Base-by-base conservation (phyloP, 805 yeast genomes). In the Pichia exigua region DNA sequence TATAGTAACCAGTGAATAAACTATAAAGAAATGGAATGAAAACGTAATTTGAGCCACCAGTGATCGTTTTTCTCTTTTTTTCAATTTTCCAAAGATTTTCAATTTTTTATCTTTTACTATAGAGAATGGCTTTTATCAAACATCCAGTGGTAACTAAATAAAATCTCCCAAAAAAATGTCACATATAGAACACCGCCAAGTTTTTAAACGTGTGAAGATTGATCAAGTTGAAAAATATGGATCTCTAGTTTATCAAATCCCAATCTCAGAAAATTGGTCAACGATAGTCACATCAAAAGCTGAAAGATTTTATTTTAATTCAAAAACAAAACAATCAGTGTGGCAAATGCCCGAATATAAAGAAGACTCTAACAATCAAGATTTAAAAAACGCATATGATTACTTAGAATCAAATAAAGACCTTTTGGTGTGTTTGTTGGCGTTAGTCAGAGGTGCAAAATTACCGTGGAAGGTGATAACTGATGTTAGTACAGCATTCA, bases 311-410 rank as follows among this genome's bases (percentile, higher is more conserved):
- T 65, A 61, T 42, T 55, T 57, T 41, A 48, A 60, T 44, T 45
- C 24, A 0, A 30, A 24, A 3, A 15, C 46, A 2, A 27, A 40
- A 8, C 40, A 24, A 30, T 63, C 68, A 17, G 26, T 41, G 10
- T 65, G 69, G 69, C 64, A 59, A 42, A 39, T 63, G 21, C 61
- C 61, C 3, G 50, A 54, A 9, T 44, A 42, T 20, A 18, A 28
- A 5, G 45, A 18, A 35, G 45, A 35, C 9, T 35, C 18, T 35
- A n/a, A 35, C 6, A n/a, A 35, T 35, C 5, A 6, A 8, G 46
- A 20, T 9, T 44, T 30, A 8, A 24, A 20, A 20, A 24, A 57
- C 49, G 56, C 42, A 32, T 45, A 40, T 21, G 12, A 42, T 35
- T 49, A 28, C 45, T 22, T 57, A 3, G 49, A 56, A 4, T 32